Evolutionary conservation across 768 basidiomycete genomes (phyloP).

Genomic region (Rhodosporidiobolus odoratus): DNA sequence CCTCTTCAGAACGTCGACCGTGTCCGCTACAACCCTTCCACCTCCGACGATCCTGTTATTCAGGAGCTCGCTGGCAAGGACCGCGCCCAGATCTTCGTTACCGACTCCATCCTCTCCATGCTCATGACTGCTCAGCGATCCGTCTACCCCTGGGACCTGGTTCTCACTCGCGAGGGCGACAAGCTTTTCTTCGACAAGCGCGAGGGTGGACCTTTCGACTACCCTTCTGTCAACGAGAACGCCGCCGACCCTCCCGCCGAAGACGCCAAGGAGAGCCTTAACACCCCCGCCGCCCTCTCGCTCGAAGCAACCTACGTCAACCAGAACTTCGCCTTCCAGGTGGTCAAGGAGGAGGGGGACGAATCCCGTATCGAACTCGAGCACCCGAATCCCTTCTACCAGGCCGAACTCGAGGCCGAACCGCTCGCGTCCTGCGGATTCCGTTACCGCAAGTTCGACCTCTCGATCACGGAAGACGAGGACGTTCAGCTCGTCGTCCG

Average conservation of each 20-base stretch:
- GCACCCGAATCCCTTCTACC: conserved; percentile 92
- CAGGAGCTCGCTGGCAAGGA: conserved; percentile 79
- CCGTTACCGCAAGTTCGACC: conserved; percentile 89
- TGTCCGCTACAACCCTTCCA: conserved; percentile 94
- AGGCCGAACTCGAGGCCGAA: conserved; percentile 76
- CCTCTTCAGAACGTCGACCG: conserved; percentile 88
- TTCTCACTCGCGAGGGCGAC: conserved; percentile 86
- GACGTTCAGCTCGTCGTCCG: conserved; percentile 84
- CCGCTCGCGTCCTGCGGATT: conserved; percentile 94
- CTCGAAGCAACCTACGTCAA: conserved; percentile 98
- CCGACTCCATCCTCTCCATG: conserved; percentile 88
- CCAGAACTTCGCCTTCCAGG: conserved; percentile 96
- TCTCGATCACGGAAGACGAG: conserved; percentile 72
- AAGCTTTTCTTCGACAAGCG: conserved; percentile 95
- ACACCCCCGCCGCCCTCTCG: conserved; percentile 85
- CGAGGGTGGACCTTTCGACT: conserved; percentile 84
- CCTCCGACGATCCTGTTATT: conserved; percentile 95
- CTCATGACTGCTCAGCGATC: conserved; percentile 94
- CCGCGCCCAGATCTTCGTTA: conserved; percentile 82
- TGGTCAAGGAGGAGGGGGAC: conserved; percentile 66
- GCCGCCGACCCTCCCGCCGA: conserved; percentile 89
- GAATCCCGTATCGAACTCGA: conserved; percentile 67
- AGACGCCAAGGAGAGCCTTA: conserved; percentile 63
- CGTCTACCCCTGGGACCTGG: conserved; percentile 98
- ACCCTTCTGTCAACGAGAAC: conserved; percentile 97